A percentile compares a stretch with the other conserved stretches of the same genome.
phyloP scores from a whole-genome alignment of 2,329 filamentous ascomycete species.

The Pseudogymnoascus sp. region DNA sequence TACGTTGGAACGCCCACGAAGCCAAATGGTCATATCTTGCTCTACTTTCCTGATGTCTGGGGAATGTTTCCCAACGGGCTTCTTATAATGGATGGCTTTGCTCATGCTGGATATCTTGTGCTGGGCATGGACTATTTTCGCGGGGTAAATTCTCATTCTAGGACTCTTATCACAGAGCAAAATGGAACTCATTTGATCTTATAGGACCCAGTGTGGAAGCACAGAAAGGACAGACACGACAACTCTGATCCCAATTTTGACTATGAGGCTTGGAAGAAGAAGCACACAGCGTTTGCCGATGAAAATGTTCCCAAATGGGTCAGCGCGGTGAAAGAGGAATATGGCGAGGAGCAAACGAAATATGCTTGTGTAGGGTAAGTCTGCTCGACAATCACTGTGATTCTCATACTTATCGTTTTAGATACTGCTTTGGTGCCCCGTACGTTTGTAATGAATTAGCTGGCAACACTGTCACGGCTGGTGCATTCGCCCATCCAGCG shows the following conservation, averaged over 20 bases:
- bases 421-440: constrained; percentile 34
- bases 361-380: constrained; percentile 36
- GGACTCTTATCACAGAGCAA: background rate
- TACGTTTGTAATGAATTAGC: constrained; percentile 40
- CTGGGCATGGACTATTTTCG: constrained; percentile 41
- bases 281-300: constrained; percentile 38
- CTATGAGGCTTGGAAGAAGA: constrained; percentile 41
- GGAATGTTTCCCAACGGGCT: constrained; percentile 38
- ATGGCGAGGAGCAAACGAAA: constrained; percentile 30
- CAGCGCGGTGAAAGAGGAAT: constrained; percentile 32
- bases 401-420: constrained; percentile 25
- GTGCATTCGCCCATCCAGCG: constrained; percentile 46
- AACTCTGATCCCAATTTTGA: constrained; percentile 37
- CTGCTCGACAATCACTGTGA: background rate
- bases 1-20: constrained; percentile 32
- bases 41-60: constrained; percentile 42
- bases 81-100: constrained; percentile 42
- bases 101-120: constrained; percentile 37
- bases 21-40: constrained; percentile 36
- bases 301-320: constrained; percentile 41
- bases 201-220: constrained; percentile 39
- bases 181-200: background rate
- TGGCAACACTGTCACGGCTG: constrained; percentile 32
- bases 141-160: constrained; percentile 28
- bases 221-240: constrained; percentile 30